Percentiles rank a stretch among this genome's conserved stretches.
phyloP scores from a whole-genome alignment of 805 yeast genomes.

The Spathaspora girioi region DNA sequence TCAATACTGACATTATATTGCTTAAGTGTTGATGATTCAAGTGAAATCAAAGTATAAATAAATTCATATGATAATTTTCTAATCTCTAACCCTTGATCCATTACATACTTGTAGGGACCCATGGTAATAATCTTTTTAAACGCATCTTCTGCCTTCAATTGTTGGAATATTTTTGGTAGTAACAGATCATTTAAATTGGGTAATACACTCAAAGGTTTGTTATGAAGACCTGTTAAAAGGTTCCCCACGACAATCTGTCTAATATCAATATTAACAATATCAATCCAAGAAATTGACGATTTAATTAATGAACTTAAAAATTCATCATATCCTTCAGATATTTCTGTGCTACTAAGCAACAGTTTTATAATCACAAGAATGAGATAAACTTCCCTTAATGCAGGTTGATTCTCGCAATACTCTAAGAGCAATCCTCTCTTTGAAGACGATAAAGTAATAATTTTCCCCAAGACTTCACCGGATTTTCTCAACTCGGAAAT shows the following conservation, averaged over 20 bases:
- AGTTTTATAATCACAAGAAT: constrained; percentile 32
- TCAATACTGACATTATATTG: constrained; percentile 21
- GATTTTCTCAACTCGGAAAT: constrained; percentile 27
- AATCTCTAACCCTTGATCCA: constrained; percentile 73
- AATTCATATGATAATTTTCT: constrained; percentile 72
- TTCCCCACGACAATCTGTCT: constrained; percentile 58
- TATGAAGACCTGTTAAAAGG: constrained; percentile 56
- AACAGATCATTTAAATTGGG: constrained; percentile 40
- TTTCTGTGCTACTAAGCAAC: constrained; percentile 17
- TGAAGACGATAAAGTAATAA: constrained; percentile 9
- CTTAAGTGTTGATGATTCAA: constrained; percentile 19
- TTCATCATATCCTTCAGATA: constrained; percentile 9
- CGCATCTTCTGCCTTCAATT: constrained; percentile 51
- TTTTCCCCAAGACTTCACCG: constrained; percentile 33
- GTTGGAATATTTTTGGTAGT: constrained; percentile 50
- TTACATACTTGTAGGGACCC: constrained; percentile 83
- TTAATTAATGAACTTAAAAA: constrained; percentile 13
- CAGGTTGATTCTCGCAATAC: constrained; percentile 4
- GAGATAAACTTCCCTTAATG: constrained; percentile 21
- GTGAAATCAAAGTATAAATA: constrained; percentile 48
- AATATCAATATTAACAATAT: constrained; percentile 42
- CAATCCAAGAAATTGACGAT: constrained; percentile 18
- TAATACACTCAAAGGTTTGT: constrained; percentile 45
- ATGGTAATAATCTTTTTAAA: constrained; percentile 66
- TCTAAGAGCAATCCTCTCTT: constrained; percentile 9